phyloP scores from a whole-genome alignment of 495 filamentous ascomycete genomes.

The Bathelium albidoporum region DNA sequence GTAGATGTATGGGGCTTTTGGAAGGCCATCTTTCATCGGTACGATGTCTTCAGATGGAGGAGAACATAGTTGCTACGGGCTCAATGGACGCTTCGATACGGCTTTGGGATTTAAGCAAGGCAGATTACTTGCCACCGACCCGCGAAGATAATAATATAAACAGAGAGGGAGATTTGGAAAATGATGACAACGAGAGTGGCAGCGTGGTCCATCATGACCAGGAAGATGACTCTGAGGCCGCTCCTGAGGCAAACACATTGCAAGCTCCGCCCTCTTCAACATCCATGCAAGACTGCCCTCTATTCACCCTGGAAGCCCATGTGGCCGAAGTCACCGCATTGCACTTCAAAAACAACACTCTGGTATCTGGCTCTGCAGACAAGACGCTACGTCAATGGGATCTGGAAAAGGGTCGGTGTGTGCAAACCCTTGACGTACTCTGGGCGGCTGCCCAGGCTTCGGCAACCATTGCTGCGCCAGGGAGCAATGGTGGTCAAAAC shows the following conservation, averaged over 20 bases:
- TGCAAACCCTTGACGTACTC: constrained; percentile 96
- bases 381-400: constrained; percentile 98
- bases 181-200: constrained; percentile 50
- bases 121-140: constrained; percentile 42
- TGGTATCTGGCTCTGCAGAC: constrained; percentile 92
- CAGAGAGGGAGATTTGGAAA: constrained; percentile 48
- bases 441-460: constrained; percentile 94
- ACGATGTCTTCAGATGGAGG: constrained; percentile 83
- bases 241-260: neutral
- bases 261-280: constrained; percentile 50
- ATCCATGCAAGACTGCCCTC: constrained; percentile 74
- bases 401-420: constrained; percentile 85
- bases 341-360: constrained; percentile 74
- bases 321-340: constrained; percentile 91
- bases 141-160: constrained; percentile 52
- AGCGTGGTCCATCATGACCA: constrained; percentile 44
- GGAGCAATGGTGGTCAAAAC: neutral
- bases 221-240: constrained; percentile 41
- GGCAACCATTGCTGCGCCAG: constrained; percentile 42
- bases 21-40: constrained; percentile 96
- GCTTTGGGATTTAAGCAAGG: constrained; percentile 79
- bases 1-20: constrained; percentile 77
- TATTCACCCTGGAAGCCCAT: constrained; percentile 81
- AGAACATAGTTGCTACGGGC: constrained; percentile 90
- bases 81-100: constrained; percentile 93